Base-by-base conservation (phyloP, 306 rosid genomes). In the Medicago truncatula region DNA sequence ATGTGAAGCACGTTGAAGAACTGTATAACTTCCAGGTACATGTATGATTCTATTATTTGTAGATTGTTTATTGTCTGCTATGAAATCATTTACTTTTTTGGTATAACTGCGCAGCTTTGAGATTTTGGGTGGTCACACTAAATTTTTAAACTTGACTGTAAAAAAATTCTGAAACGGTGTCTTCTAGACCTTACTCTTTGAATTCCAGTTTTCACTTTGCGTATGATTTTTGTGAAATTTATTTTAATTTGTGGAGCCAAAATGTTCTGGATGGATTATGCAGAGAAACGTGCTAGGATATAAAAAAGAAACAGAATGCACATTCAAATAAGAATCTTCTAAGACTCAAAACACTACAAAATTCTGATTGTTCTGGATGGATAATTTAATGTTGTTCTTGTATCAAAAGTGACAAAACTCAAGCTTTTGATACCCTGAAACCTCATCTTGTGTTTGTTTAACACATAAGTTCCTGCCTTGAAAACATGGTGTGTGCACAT, bases 1-100 rank as follows among this genome's bases (percentile, higher is more conserved):
- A 92, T 65, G 59, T 77, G 14, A 90, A 86, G 82, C 76, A 63
- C 66, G 21, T 76, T 6, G 93, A 92, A 83, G 83, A 81, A 41
- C 85, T 95, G 71, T 57, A 84, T 77, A 84, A 88, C 84, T 87
- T 85, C 72, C 97, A 95, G 99, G 99, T 95, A 84, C 41, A 10
- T 57, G 31, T 52, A 23, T 47, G 49, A 16, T 20, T 70, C 56
- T 21, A 44, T 41, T 78, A 9, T 54, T 44, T 76, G 11, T 34
- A 59, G 39, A 43, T 69, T 70, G 38, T 62, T 76, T 72, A 56
- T 59, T 31, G 14, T 14, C 59, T 38, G 6, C 39, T 56, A 47
- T 39, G 4, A 39, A 62, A 11, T n/a, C 64, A 18, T 13, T 38
- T 65, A 4, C 41, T 4, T 49, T 41, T 71, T 61, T 39, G 15